phyloP scores from a whole-genome alignment of 164 flowering plant genomes.

The Liriodendron chinense region DNA sequence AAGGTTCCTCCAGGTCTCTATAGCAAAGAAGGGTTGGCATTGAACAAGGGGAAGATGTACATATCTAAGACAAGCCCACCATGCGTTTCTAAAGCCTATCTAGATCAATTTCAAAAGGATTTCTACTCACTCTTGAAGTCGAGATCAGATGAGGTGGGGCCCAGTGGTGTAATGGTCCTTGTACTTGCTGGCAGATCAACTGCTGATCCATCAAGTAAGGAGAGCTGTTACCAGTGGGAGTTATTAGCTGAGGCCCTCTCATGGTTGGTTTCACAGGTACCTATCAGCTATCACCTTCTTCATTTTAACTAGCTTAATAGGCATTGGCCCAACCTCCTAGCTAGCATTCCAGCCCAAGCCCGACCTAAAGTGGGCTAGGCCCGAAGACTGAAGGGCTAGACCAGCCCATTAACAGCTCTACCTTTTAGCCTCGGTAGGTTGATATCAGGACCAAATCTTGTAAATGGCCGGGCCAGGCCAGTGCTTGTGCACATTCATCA shows the following conservation, averaged over 20 bases:
- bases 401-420: no score
- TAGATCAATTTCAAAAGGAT: conserved; percentile 20
- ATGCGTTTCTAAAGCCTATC: conserved; percentile 16
- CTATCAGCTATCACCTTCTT: neutral
- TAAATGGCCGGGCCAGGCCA: no score
- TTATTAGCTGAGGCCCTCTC: conserved; percentile 18
- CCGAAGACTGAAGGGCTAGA: no score
- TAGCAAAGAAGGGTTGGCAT: conserved; percentile 4
- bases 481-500: neutral
- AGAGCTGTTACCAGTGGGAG: conserved; percentile 22
- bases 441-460: no score
- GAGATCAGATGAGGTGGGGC: conserved; percentile 26
- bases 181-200: conserved; percentile 14
- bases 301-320: neutral
- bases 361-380: no score
- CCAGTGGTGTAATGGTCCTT: conserved; percentile 20
- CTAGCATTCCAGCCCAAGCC: neutral
- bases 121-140: conserved; percentile 17
- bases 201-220: conserved; percentile 17
- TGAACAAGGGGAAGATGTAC: conserved; percentile 30
- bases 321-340: no score
- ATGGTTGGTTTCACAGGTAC: conserved; percentile 21
- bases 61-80: conserved; percentile 23
- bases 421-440: no score
- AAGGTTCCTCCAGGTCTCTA: conserved; percentile 22